Evolutionary conservation across 75 land plant genomes (phyloP).

Genomic region (Pseudotsuga menziesii): DNA sequence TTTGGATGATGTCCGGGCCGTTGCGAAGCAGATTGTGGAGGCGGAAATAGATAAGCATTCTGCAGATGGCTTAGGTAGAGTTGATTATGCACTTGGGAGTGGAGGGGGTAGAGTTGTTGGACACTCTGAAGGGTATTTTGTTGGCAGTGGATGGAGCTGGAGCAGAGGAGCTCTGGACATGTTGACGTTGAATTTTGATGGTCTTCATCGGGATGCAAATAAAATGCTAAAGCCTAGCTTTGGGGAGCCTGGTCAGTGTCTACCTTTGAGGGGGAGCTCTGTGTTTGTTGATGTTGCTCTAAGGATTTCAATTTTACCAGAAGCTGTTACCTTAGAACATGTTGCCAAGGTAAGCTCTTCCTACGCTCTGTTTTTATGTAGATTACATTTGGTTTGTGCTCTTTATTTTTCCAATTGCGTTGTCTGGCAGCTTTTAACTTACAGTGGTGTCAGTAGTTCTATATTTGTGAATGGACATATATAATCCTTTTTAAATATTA

Average conservation of each 20-base stretch:
- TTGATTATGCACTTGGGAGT: slow-evolving; percentile 73
- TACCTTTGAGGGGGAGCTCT: slow-evolving; percentile 68
- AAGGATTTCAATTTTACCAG: slow-evolving; percentile 73
- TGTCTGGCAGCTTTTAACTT: no score
- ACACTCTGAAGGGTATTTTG: slow-evolving; percentile 61
- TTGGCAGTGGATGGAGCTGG: slow-evolving; percentile 25
- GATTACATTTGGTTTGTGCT: no score
- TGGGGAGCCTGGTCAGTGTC: slow-evolving; percentile 94
- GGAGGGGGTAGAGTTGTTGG: slow-evolving; percentile 76
- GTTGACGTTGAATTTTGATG: background rate
- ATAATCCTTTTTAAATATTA: no score
- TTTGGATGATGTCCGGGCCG: slow-evolving; percentile 66
- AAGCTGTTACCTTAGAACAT: slow-evolving; percentile 88
- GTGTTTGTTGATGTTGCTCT: slow-evolving; percentile 80
- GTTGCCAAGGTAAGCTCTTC: slow-evolving; percentile 74
- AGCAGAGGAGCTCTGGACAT: slow-evolving; percentile 6
- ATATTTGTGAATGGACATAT: slow-evolving; percentile 79
- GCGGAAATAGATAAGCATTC: no score
- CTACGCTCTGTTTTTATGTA: no score
- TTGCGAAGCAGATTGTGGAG: slow-evolving; percentile 52
- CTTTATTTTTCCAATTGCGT: no score
- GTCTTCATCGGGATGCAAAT: slow-evolving; percentile 42
- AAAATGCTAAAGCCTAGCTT: slow-evolving; percentile 88
- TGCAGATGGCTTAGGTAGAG: no score
- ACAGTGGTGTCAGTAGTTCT: slow-evolving; percentile 65